Evolutionary conservation across 2,329 filamentous ascomycete species (phyloP), one percentile per base, ranked within the genome.

Genomic region (Cladophialophora carrionii): DNA sequence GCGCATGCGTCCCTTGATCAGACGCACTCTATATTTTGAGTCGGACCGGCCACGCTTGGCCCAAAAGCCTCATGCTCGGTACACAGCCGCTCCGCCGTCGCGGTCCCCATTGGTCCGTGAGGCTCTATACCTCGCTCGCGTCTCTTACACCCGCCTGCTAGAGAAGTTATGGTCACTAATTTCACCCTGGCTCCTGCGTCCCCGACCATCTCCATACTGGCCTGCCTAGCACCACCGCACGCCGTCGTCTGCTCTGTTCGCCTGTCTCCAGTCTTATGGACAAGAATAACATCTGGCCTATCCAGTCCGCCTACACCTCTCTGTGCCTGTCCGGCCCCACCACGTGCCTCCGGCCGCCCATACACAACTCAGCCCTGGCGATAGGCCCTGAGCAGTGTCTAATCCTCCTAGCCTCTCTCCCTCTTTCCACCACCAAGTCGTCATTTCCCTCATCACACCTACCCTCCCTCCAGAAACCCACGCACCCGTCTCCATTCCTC

Each of bases 381-480:
- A 69, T 65, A 66, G 61, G 57, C 62, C 32, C 34, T 65, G 58
- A 54, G 52, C 55, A 37, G 48, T 55, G 64, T 69, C 62, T 64
- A 67, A 65, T 60, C 58, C 63, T 64, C 57, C 60, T 65, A 64
- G 62, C 58, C 65, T 57, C 57, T 64, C 61, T 61, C 61, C 66
- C 61, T 64, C 66, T 67, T 67, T 62, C 64, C 59, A 70, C 62
- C 64, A 61, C 61, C 67, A 69, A 65, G 63, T 69, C 70, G 70
- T 72, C 70, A 72, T 71, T 67, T 66, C 66, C 60, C 57, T 71
- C 65, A 64, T 69, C 61, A 66, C 68, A 69, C 66, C 61, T 60
- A 37, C 57, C 59, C 49, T 65, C 46, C 59, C 66, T 66, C 62
- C 53, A 54, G 48, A 48, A 66, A 66, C 66, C 66, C 69, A 72